phyloP scores from a whole-genome alignment of 2,329 filamentous ascomycete genomes.

The Xylaria hypoxylon region DNA sequence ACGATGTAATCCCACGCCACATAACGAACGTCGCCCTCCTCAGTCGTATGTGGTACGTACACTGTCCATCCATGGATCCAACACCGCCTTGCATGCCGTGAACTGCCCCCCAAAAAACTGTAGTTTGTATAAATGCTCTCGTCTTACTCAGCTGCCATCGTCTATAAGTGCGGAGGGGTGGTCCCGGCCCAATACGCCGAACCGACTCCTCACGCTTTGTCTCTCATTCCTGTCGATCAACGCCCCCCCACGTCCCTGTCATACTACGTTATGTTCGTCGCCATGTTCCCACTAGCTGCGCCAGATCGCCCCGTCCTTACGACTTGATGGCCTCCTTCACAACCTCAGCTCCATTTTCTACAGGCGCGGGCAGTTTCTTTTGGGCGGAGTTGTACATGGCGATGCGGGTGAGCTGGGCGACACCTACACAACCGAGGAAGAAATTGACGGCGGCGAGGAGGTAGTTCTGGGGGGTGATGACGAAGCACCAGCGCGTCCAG shows the following conservation, averaged over 20 bases:
- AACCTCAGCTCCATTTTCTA: constrained; percentile 16
- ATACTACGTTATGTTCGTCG: constrained; percentile 1
- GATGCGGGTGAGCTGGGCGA: constrained; percentile 85
- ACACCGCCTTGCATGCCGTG: constrained; percentile 15
- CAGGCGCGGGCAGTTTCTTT: constrained; percentile 57
- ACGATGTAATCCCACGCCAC: neutral
- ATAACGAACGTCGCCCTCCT: neutral
- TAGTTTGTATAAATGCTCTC: constrained; percentile 20
- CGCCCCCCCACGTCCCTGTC: neutral
- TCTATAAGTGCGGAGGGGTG: constrained; percentile 16
- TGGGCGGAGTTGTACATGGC: constrained; percentile 70
- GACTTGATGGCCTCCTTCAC: constrained; percentile 29
- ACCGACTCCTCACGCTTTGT: neutral
- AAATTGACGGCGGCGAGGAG: constrained; percentile 98
- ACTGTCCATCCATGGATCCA: constrained; percentile 10
- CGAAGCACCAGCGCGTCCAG: constrained; percentile 99
- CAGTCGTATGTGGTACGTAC: neutral
- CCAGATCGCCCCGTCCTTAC: neutral
- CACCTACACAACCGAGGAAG: constrained; percentile 90
- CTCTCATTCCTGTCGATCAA: neutral
- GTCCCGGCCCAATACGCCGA: constrained; percentile 2
- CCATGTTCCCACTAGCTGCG: neutral
- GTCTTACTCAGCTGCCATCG: neutral
- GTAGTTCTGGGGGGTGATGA: constrained; percentile 94
- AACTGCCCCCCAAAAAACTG: constrained; percentile 15